phyloP scores from a whole-genome alignment of 495 filamentous ascomycete species.

The Trichoderma reesei region DNA sequence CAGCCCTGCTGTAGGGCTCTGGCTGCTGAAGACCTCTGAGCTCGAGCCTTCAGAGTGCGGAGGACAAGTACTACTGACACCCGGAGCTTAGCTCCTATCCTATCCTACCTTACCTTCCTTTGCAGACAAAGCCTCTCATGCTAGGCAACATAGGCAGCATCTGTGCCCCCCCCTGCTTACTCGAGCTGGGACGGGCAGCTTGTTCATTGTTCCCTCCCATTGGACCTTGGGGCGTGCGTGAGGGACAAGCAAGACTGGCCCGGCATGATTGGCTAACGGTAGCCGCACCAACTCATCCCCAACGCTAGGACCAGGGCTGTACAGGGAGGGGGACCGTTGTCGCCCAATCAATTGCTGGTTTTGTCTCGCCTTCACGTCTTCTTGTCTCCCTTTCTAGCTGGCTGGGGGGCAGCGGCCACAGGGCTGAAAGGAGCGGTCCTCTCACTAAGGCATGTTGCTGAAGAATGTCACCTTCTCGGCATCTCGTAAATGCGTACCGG shows the following conservation, averaged over 20 bases:
- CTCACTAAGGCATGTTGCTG: neutral
- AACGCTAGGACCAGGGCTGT: neutral
- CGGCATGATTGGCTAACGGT: neutral
- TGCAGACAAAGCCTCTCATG: too few species aligned
- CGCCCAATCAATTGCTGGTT: neutral
- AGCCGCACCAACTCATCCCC: neutral
- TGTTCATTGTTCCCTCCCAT: neutral
- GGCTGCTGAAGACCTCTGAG: neutral
- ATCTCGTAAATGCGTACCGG: neutral
- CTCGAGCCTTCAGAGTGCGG: neutral
- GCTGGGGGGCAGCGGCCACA: slow-evolving; percentile 1
- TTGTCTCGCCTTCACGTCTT: neutral
- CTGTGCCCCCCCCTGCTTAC: neutral
- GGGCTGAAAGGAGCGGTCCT: neutral
- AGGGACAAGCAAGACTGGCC: neutral
- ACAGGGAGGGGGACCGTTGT: neutral
- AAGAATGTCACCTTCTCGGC: neutral
- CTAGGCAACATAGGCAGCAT: too few species aligned
- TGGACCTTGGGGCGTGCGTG: slow-evolving; percentile 1
- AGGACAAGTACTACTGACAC: neutral
- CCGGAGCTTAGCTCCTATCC: too few species aligned
- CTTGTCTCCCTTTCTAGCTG: neutral
- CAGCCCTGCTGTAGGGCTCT: slow-evolving; percentile 9
- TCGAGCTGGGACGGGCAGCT: neutral
- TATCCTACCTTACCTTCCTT: too few species aligned